A percentile compares a stretch with the other conserved stretches of the same genome.
These are phyloP conservation scores for Musa acuminata DNA, from an alignment of 176 grass and related monocot species.

Conservation along the genomic window DNA sequence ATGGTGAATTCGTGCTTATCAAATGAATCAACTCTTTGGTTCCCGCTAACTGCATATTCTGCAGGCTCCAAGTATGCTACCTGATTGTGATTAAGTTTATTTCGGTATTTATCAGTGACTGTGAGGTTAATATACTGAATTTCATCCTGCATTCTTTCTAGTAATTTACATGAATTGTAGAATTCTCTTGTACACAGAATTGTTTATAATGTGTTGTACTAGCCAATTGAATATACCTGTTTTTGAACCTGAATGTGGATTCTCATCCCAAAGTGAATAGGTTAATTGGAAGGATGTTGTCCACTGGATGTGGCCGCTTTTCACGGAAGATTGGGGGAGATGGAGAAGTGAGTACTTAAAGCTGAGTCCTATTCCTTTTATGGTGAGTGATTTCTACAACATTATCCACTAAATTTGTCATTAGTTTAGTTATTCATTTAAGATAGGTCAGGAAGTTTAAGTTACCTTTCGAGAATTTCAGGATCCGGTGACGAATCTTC, in stretches of 20 bases:
- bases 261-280: constrained; percentile 23
- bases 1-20: background rate
- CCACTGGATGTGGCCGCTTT: constrained; percentile 94
- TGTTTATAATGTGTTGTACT: background rate
- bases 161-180: no score
- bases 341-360: constrained; percentile 74
- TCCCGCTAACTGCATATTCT: no score
- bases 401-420: background rate
- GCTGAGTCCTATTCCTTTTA: constrained; percentile 79
- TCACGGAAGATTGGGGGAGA: constrained; percentile 70
- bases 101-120: no score
- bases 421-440: background rate
- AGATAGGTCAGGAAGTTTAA: background rate
- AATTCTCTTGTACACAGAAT: constrained; percentile 13
- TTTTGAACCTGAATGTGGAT: background rate
- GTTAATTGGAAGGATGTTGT: constrained; percentile 70
- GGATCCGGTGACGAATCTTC: constrained; percentile 95
- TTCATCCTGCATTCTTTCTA: no score
- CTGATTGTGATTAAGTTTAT: no score
- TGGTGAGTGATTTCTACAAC: constrained; percentile 30
- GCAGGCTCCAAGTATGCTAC: no score
- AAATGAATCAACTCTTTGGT: background rate
- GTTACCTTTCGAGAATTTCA: constrained; percentile 41
- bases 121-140: no score
- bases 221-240: background rate